phyloP scores from a whole-genome alignment of 345 rosid species.

The Clarkia xantiana region DNA sequence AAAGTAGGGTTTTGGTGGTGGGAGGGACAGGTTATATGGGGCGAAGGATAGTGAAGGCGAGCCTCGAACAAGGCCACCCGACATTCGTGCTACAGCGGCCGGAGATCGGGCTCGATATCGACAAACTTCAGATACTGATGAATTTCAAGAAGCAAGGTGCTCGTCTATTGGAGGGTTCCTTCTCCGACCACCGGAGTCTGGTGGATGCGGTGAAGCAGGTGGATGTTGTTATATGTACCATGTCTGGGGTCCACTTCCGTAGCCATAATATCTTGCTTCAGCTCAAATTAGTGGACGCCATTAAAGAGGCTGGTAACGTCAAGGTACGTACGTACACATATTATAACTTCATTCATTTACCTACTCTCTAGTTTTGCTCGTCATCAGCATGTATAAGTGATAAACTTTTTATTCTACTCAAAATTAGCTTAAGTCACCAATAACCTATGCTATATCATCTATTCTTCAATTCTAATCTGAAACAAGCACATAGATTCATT shows the following conservation, averaged over 20 bases:
- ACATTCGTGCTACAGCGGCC: constrained; percentile 45
- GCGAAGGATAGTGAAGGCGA: constrained; percentile 39
- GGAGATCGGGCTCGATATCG: constrained; percentile 51
- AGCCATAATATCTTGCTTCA: constrained; percentile 41
- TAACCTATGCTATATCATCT: too few relatives aligned
- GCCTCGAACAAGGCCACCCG: constrained; percentile 35
- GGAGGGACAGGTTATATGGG: constrained; percentile 59
- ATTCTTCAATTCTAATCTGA: too few relatives aligned
- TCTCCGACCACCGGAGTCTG: constrained; percentile 30
- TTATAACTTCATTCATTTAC: too few relatives aligned
- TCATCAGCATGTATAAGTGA: too few relatives aligned
- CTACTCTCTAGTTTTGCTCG: too few relatives aligned
- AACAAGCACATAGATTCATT: too few relatives aligned
- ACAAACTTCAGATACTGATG: constrained; percentile 37
- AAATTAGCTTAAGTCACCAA: too few relatives aligned
- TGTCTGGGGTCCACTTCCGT: constrained; percentile 52
- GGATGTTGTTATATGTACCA: constrained; percentile 48
- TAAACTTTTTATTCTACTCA: too few relatives aligned
- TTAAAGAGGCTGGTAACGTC: constrained; percentile 51
- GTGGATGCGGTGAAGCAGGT: constrained; percentile 37
- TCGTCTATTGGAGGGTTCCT: constrained; percentile 29
- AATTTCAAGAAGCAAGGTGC: constrained; percentile 47
- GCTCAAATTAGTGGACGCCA: constrained; percentile 49
- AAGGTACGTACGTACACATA: constrained; percentile 18
- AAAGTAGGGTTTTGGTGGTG: constrained; percentile 43